A percentile compares a stretch with the other conserved stretches of the same genome.
These are phyloP conservation scores for Colletotrichum sublineola DNA, from an alignment of 2,329 filamentous ascomycete species.

Conservation along the genomic window DNA sequence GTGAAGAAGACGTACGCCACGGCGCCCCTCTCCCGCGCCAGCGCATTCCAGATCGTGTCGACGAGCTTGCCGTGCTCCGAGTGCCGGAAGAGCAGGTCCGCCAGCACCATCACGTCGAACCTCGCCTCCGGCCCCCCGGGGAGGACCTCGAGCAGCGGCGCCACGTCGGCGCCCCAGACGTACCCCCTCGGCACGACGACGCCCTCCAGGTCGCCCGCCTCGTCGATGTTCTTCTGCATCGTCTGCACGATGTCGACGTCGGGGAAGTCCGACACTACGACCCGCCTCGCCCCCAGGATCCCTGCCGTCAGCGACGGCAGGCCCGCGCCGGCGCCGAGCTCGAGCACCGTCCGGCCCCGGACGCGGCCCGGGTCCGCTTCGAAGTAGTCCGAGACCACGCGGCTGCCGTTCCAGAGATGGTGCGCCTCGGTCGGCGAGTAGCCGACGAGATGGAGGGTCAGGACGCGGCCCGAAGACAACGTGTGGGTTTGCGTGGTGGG, in stretches of 20 bases:
- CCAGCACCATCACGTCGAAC: conserved; percentile 88
- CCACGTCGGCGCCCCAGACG: conserved; percentile 81
- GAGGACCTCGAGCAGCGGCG: conserved; percentile 70
- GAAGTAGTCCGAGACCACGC: conserved; percentile 82
- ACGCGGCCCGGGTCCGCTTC: conserved; percentile 77
- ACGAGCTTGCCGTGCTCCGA: conserved; percentile 86
- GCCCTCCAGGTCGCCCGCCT: conserved; percentile 53
- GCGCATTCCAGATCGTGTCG: conserved; percentile 75
- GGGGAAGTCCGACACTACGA: conserved; percentile 90
- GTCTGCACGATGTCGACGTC: conserved; percentile 86
- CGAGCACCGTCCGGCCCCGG: conserved; percentile 78
- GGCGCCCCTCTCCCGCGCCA: conserved; percentile 68
- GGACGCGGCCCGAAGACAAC: conserved; percentile 72
- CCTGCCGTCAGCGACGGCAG: conserved; percentile 85
- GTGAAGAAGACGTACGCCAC: conserved; percentile 92
- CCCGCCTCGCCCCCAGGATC: conserved; percentile 75
- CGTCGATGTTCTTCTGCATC: conserved; percentile 80
- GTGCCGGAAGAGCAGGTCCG: conserved; percentile 92
- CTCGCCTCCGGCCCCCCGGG: conserved; percentile 49
- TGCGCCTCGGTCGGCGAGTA: conserved; percentile 92
- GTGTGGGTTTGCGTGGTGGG: conserved; percentile 80
- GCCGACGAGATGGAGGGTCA: conserved; percentile 85
- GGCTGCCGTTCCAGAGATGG: conserved; percentile 90
- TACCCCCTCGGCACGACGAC: conserved; percentile 76
- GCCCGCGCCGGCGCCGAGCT: conserved; percentile 90